Base-by-base conservation (phyloP, 352 stramenopile species). In the Globisporangium paroecandrum region DNA sequence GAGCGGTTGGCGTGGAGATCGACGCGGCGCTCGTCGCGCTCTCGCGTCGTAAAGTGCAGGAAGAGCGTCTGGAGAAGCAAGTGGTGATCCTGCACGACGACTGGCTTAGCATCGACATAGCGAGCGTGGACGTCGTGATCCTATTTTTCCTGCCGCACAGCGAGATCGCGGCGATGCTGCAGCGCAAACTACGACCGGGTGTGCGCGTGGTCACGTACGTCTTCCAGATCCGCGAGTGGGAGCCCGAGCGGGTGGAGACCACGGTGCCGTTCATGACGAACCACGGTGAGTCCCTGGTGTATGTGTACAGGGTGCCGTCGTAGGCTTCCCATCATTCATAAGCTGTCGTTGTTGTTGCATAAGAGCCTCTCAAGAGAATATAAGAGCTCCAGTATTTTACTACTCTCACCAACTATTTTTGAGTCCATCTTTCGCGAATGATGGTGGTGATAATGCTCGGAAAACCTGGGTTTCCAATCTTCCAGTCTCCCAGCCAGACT, bases 71-170 rank as follows among this genome's bases (percentile, higher is more conserved):
- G 10, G 64, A n/a, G 1, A 24, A 73, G 25, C 66, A 72, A 20
- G 70, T 78, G 2, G 34, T 63, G 34, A 82, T 91, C 27, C 41
- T 87, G 24, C 71, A 82, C 57, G 73, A 65, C n/a, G 83, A 91
- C 69, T 90, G 85, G 69, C 71, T 81, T 47, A 41, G 77, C 12
- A 58, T 88, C 12, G 74, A 87, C 36, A 77, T 90, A 64, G 46
- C 24, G 4, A 41, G 73, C 49, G 79, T 79, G 47, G 80, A 87
- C 59, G 72, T 88, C 6, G 78, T 84, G 12, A 74, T 83, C 27
- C 68, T 91, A 1, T 91, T 91, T 64, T 91, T 91, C 65, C 66
- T 91, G 12, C 83, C 83, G 7, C 83, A 89, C 27, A 58, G 67
- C 9, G 69, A 87, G 7, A 82, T 87, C 22, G 78, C 78, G 7